Conservation (phyloP, 1,284 basidiomycete species). For the Mrakiaceae sp. region DNA sequence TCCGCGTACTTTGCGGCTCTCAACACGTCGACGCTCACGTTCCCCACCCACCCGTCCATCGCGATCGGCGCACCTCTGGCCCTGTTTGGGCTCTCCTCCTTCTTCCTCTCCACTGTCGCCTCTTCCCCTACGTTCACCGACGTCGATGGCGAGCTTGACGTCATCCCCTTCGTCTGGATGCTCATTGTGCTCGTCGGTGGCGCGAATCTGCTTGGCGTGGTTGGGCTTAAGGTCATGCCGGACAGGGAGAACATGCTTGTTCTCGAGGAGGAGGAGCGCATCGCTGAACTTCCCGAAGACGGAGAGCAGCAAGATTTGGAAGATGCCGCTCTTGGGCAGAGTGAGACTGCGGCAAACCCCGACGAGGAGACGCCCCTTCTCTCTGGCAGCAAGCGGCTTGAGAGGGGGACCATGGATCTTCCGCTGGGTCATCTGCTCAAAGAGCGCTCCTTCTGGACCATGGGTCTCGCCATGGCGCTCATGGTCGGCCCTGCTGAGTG, state of each 20-base stretch:
- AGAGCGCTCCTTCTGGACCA: slow-evolving; percentile 6
- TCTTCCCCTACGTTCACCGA: not conserved
- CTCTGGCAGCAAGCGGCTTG: not conserved
- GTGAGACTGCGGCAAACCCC: no score
- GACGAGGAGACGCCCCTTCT: slow-evolving; percentile 9
- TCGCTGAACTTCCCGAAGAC: not conserved
- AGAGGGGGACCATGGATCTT: slow-evolving; percentile 1
- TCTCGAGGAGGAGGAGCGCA: not conserved
- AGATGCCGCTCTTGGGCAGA: no score
- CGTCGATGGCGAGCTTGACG: slow-evolving; percentile 9
- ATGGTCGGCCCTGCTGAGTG: slow-evolving; percentile 4
- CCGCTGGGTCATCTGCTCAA: not conserved
- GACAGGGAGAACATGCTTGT: not conserved
- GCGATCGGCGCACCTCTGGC: slow-evolving; percentile 14
- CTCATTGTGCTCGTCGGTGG: slow-evolving; percentile 4
- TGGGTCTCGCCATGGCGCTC: slow-evolving; percentile 7
- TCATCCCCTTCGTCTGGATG: not conserved
- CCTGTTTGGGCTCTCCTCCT: slow-evolving; percentile 11
- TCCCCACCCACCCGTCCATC: slow-evolving; percentile 13
- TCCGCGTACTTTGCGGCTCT: slow-evolving; percentile 12
- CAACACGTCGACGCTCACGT: slow-evolving; percentile 12
- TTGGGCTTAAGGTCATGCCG: slow-evolving; percentile 10
- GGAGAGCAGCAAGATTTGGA: no score
- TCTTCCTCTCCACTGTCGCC: slow-evolving; percentile 2
- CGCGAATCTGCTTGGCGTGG: not conserved